Percentiles rank a stretch among this genome's conserved stretches.
These are phyloP conservation scores for Backusella mclennaniae DNA, from an alignment of 192 early-diverging fungal genomes.

Conservation along the genomic window DNA sequence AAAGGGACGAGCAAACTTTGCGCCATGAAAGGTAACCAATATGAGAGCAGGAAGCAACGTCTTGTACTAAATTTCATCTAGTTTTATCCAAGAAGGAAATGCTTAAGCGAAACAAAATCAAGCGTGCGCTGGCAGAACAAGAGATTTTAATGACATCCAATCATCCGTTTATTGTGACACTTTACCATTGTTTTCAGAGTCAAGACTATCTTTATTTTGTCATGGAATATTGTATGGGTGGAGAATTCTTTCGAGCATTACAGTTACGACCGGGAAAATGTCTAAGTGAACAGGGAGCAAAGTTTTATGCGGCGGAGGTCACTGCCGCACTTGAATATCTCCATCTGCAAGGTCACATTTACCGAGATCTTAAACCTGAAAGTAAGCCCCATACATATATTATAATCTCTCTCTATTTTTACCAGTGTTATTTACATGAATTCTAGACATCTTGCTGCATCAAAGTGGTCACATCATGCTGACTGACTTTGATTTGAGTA, in stretches of 20 bases:
- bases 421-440: background rate
- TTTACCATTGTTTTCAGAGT: slow-evolving; percentile 88
- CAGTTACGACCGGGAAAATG: slow-evolving; percentile 89
- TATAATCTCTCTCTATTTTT: background rate
- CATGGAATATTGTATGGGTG: slow-evolving; percentile 89
- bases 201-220: slow-evolving; percentile 83
- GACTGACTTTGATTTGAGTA: slow-evolving; percentile 97
- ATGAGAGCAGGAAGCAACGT: background rate
- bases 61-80: slow-evolving; percentile 14
- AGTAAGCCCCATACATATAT: slow-evolving; percentile 52
- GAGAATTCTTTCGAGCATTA: slow-evolving; percentile 87
- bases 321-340: slow-evolving; percentile 93
- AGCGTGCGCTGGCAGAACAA: slow-evolving; percentile 95
- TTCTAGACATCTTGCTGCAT: slow-evolving; percentile 81
- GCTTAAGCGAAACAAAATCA: slow-evolving; percentile 98
- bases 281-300: slow-evolving; percentile 84
- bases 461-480: slow-evolving; percentile 51
- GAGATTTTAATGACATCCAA: slow-evolving; percentile 74
- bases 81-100: slow-evolving; percentile 89
- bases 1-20: slow-evolving; percentile 80
- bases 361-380: slow-evolving; percentile 59
- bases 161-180: slow-evolving; percentile 87
- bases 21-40: slow-evolving; percentile 91
- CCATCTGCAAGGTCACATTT: slow-evolving; percentile 88
- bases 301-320: slow-evolving; percentile 98